Evolutionary conservation across 345 rosid genomes (phyloP).

Genomic region (Ceriops decandra): DNA sequence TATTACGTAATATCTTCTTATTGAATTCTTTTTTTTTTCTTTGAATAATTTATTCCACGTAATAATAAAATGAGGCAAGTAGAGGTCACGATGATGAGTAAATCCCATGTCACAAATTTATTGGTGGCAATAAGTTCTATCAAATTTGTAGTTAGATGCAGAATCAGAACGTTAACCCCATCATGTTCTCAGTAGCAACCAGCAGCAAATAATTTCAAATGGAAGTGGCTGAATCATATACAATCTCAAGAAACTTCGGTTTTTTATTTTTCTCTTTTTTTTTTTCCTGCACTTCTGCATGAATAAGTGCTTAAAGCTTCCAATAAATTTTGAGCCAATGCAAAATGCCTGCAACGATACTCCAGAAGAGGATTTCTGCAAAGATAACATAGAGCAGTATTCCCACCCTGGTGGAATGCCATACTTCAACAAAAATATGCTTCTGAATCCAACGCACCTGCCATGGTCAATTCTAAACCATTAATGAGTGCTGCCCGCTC

Average conservation of each 20-base stretch:
- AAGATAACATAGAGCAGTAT: slow-evolving; percentile 66
- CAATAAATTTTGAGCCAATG: slow-evolving; percentile 55
- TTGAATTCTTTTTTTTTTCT: too few species aligned
- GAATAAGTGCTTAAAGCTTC: slow-evolving; percentile 51
- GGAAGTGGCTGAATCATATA: neutral
- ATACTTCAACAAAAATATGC: slow-evolving; percentile 53
- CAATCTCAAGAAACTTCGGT: neutral
- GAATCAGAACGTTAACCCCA: too few species aligned
- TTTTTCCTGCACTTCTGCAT: too few species aligned
- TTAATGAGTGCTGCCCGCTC: neutral
- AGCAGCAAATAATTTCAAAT: neutral
- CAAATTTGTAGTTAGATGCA: too few species aligned
- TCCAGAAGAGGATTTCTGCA: slow-evolving; percentile 77
- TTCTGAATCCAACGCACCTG: slow-evolving; percentile 72
- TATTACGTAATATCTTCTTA: too few species aligned
- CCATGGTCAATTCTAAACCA: neutral
- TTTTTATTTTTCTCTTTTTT: neutral
- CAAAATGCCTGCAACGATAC: slow-evolving; percentile 48
- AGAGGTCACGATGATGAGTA: too few species aligned
- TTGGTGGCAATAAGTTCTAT: too few species aligned
- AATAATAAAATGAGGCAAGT: too few species aligned
- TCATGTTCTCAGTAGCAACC: too few species aligned
- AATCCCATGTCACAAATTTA: too few species aligned
- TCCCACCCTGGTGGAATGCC: slow-evolving; percentile 62
- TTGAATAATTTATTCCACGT: too few species aligned